Percentiles rank a stretch among this genome's conserved stretches.
These are phyloP conservation scores for Linum usitatissimum DNA, from an alignment of 345 rosid species.

Conservation along the genomic window DNA sequence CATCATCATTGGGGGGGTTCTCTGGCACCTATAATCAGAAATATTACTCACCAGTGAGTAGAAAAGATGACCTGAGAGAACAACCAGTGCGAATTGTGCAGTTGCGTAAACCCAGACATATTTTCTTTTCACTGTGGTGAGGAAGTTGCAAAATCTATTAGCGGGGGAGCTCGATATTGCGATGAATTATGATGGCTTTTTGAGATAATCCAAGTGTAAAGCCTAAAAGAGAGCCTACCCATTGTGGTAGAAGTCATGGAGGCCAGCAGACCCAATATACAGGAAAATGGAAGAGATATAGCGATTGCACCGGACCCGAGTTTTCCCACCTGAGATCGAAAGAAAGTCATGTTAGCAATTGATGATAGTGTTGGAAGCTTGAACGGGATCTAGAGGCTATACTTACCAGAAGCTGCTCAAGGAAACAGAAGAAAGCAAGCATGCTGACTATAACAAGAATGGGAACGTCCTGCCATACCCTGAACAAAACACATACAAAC, in stretches of 20 bases:
- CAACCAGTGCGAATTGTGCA: slow-evolving; percentile 56
- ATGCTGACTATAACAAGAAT: slow-evolving; percentile 84
- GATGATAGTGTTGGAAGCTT: neutral
- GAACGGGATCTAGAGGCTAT: neutral
- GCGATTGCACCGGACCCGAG: slow-evolving; percentile 85
- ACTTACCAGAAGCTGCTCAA: slow-evolving; percentile 86
- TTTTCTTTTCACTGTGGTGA: slow-evolving; percentile 43
- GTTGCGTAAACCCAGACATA: slow-evolving; percentile 66
- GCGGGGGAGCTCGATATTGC: neutral
- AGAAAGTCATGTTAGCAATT: neutral
- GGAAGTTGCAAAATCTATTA: slow-evolving; percentile 5
- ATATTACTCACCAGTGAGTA: slow-evolving; percentile 50
- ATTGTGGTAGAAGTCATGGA: slow-evolving; percentile 86
- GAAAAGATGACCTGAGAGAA: slow-evolving; percentile 64
- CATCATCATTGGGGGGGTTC: neutral
- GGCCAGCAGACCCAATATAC: slow-evolving; percentile 84
- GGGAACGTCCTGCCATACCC: slow-evolving; percentile 97
- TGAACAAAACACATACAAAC: slow-evolving; percentile 20
- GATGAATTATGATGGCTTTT: neutral
- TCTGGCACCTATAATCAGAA: neutral
- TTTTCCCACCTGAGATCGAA: slow-evolving; percentile 40
- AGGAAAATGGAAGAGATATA: slow-evolving; percentile 88
- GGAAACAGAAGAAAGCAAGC: slow-evolving; percentile 96
- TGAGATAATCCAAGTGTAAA: neutral
- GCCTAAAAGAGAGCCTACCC: slow-evolving; percentile 36